Evolutionary conservation across 1,284 basidiomycete species (phyloP).

Genomic region (Earliella scabrosa): DNA sequence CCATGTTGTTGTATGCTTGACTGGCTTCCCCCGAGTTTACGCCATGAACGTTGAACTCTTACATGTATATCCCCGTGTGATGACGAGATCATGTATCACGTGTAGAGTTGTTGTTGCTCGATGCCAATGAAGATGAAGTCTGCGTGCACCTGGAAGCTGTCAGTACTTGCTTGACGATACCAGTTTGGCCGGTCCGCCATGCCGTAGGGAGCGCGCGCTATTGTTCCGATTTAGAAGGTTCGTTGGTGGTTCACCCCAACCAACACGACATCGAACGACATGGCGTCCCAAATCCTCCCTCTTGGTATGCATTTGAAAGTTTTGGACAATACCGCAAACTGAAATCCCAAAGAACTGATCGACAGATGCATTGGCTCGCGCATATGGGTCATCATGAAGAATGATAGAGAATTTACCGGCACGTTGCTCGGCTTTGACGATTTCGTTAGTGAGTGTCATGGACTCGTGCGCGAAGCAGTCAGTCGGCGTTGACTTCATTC

Average conservation of each 20-base stretch:
- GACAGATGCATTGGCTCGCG: constrained; percentile 94
- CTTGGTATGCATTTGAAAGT: constrained; percentile 37
- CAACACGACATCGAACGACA: constrained; percentile 48
- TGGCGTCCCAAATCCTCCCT: constrained; percentile 73
- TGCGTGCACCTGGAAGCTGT: too few relatives aligned
- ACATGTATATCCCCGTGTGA: constrained; percentile 17
- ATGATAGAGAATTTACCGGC: constrained; percentile 95
- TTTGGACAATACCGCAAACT: not conserved
- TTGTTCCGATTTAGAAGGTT: constrained; percentile 11
- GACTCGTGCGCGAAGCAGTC: too few relatives aligned
- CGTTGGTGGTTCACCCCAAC: constrained; percentile 16
- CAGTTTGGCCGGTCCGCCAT: too few relatives aligned
- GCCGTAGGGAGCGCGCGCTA: too few relatives aligned
- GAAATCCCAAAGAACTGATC: constrained; percentile 71
- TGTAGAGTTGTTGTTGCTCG: not conserved
- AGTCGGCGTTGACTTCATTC: too few relatives aligned
- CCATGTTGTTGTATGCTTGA: constrained; percentile 9
- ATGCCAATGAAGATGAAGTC: too few relatives aligned
- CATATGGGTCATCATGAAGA: constrained; percentile 98
- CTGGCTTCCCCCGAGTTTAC: constrained; percentile 3
- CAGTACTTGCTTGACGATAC: too few relatives aligned
- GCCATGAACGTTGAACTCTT: constrained; percentile 15
- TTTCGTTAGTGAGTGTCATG: constrained; percentile 99
- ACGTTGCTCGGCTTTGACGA: constrained; percentile 97
- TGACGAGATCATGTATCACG: constrained; percentile 13